Evolutionary conservation across 768 basidiomycete genomes (phyloP).

Genomic region (Tremella yokohamensis): DNA sequence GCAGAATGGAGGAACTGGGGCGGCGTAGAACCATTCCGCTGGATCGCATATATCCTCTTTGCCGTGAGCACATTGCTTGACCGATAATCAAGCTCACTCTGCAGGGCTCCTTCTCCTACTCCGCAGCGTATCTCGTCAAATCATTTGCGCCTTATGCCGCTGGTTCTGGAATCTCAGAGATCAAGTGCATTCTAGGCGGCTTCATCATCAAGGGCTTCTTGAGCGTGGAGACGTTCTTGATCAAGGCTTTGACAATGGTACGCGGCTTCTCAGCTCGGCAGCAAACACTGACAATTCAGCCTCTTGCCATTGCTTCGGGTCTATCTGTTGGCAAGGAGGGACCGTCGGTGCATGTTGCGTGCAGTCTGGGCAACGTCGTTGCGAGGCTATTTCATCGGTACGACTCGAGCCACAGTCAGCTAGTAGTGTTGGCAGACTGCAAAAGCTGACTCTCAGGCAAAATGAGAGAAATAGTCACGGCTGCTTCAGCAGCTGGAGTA

Average conservation of each 20-base stretch:
- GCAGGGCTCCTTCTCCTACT: conserved; percentile 75
- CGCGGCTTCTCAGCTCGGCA: conserved; percentile 39
- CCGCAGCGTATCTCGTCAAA: conserved; percentile 82
- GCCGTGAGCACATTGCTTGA: conserved; percentile 61
- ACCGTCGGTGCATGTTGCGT: conserved; percentile 95
- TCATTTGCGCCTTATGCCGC: conserved; percentile 91
- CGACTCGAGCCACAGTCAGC: conserved; percentile 78
- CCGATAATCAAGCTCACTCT: neutral
- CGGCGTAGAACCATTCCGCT: conserved; percentile 62
- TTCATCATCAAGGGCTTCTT: conserved; percentile 97
- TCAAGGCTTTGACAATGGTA: conserved; percentile 91
- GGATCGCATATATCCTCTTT: conserved; percentile 81
- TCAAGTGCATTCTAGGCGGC: conserved; percentile 94
- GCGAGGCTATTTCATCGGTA: conserved; percentile 78
- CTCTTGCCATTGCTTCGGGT: conserved; percentile 93
- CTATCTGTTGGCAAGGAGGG: conserved; percentile 97
- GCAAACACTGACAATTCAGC: conserved; percentile 56
- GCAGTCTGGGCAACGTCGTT: conserved; percentile 86
- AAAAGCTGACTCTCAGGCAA: conserved; percentile 50
- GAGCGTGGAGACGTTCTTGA: conserved; percentile 79
- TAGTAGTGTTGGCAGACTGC: conserved; percentile 5
- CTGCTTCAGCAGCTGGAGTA: conserved; percentile 94
- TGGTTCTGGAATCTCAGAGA: conserved; percentile 96
- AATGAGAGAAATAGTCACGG: conserved; percentile 82
- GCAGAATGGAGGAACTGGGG: conserved; percentile 87